These are phyloP conservation scores for Basipetospora chlamydospora DNA, from an alignment of 2,329 filamentous ascomycete genomes.

Conservation along the genomic window DNA sequence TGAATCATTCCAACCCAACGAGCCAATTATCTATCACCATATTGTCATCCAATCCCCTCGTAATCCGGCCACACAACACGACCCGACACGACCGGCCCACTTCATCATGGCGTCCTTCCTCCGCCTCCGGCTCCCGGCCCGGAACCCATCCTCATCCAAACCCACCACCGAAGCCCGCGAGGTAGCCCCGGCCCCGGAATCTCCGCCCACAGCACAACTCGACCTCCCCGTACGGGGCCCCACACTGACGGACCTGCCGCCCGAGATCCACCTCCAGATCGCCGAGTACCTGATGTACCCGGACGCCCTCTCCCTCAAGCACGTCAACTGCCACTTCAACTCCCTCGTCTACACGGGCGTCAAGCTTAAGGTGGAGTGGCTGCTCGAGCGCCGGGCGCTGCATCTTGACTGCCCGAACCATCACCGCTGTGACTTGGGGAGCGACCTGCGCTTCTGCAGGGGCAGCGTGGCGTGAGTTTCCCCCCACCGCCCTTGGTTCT, in stretches of 20 bases:
- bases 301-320: constrained; percentile 56
- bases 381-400: constrained; percentile 46
- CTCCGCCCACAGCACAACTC: not conserved
- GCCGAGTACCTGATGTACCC: constrained; percentile 48
- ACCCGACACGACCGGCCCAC: not conserved
- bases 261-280: constrained; percentile 54
- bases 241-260: constrained; percentile 38
- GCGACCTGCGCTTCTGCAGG: constrained; percentile 44
- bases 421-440: constrained; percentile 40
- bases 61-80: too few relatives aligned
- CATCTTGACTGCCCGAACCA: constrained; percentile 53
- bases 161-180: not conserved
- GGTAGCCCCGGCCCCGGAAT: not conserved
- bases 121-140: constrained; percentile 3
- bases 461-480: constrained; percentile 39
- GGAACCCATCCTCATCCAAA: not conserved
- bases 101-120: not conserved
- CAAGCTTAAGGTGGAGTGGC: constrained; percentile 52
- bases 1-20: not conserved
- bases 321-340: constrained; percentile 50
- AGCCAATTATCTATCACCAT: too few relatives aligned
- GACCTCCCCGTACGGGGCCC: constrained; percentile 20
- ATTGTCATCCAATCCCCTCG: too few relatives aligned
- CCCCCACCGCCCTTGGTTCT: not conserved
- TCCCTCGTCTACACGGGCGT: constrained; percentile 50